Evolutionary conservation across 2,329 filamentous ascomycete species (phyloP).

Genomic region (Penicillium brevicompactum): DNA sequence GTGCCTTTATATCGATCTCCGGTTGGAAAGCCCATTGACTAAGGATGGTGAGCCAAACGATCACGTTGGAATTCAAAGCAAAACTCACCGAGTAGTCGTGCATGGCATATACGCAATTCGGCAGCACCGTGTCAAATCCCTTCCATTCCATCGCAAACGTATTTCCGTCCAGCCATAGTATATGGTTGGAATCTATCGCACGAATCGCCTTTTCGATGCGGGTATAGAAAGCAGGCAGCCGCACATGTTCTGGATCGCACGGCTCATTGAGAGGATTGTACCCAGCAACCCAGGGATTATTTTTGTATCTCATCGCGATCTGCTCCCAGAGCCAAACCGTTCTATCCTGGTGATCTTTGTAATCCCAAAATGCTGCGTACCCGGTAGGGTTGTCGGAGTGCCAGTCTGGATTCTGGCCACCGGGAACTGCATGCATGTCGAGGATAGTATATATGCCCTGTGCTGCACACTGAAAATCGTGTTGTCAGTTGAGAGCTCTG

Average conservation of each 20-base stretch:
- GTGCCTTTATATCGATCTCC: constrained; percentile 46
- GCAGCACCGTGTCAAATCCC: constrained; percentile 45
- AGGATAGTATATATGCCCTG: constrained; percentile 55
- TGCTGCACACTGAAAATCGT: constrained; percentile 40
- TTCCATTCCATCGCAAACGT: constrained; percentile 51
- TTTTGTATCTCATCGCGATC: constrained; percentile 48
- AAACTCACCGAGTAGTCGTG: constrained; percentile 45
- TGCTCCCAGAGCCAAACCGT: constrained; percentile 54
- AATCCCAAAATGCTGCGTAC: constrained; percentile 54
- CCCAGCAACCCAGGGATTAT: constrained; percentile 53
- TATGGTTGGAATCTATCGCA: constrained; percentile 49
- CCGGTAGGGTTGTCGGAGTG: constrained; percentile 52
- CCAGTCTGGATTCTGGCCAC: constrained; percentile 55
- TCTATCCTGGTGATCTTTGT: constrained; percentile 54
- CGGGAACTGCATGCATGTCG: constrained; percentile 53
- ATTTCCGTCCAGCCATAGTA: constrained; percentile 50
- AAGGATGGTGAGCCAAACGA: neutral
- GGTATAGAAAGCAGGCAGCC: constrained; percentile 51
- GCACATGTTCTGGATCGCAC: constrained; percentile 50
- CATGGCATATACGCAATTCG: constrained; percentile 50
- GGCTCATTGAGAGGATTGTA: constrained; percentile 58
- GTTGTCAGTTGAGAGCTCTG: neutral
- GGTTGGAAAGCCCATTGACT: constrained; percentile 47
- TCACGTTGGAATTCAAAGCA: too few relatives aligned
- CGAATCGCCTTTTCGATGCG: constrained; percentile 51